phyloP scores from a whole-genome alignment of 805 yeast genomes.

The Dipodascopsis tothii region DNA sequence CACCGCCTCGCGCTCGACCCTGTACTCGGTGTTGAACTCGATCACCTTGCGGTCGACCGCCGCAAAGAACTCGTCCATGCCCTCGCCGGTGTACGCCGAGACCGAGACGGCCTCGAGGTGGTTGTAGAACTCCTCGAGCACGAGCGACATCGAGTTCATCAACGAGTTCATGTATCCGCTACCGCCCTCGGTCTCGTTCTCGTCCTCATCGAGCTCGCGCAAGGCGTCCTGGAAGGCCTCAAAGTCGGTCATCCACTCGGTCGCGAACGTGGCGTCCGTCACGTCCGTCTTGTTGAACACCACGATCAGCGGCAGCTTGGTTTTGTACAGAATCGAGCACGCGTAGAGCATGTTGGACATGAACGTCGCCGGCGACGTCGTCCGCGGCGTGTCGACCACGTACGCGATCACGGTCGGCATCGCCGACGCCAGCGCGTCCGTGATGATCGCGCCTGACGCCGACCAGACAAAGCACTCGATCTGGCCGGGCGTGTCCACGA shows the following conservation, averaged over 20 bases:
- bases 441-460: constrained; percentile 92
- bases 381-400: constrained; percentile 92
- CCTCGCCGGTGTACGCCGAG: constrained; percentile 86
- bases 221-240: constrained; percentile 82
- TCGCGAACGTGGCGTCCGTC: constrained; percentile 74
- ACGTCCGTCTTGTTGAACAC: constrained; percentile 95
- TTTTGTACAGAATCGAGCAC: constrained; percentile 90
- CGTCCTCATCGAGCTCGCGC: constrained; percentile 56
- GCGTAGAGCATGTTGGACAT: constrained; percentile 98
- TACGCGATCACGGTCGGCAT: constrained; percentile 95
- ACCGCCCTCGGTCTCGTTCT: constrained; percentile 49
- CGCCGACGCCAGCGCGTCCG: constrained; percentile 92
- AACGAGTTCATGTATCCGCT: constrained; percentile 92
- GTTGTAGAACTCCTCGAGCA: constrained; percentile 92
- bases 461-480: constrained; percentile 96
- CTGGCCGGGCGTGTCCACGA: constrained; percentile 97
- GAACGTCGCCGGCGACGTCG: constrained; percentile 89
- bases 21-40: constrained; percentile 77
- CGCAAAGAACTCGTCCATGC: constrained; percentile 82
- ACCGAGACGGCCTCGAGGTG: constrained; percentile 89
- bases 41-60: constrained; percentile 80
- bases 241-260: constrained; percentile 96
- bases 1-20: constrained; percentile 77
- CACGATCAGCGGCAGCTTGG: constrained; percentile 91
- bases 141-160: constrained; percentile 88